Conservation (phyloP, 2,329 filamentous ascomycete genomes). For the Stagonosporopsis vannaccii region DNA sequence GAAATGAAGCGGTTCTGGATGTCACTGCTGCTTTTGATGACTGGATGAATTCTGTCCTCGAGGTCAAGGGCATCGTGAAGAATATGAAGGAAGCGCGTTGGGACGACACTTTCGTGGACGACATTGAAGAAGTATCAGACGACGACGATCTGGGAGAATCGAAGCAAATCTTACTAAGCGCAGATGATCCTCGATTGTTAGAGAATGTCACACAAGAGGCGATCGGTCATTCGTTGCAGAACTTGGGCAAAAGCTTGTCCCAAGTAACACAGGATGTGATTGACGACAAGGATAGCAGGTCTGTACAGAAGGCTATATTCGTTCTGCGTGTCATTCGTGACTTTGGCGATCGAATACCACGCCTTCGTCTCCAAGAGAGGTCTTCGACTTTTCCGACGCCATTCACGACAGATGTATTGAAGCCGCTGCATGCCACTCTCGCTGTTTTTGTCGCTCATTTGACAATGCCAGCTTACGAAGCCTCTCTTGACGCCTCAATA, state of each 20-base stretch:
- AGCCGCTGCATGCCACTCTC: conserved; percentile 69
- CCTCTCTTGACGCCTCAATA: conserved; percentile 53
- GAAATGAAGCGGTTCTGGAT: conserved; percentile 69
- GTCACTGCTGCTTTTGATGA: conserved; percentile 70
- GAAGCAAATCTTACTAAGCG: conserved; percentile 72
- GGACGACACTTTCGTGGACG: conserved; percentile 78
- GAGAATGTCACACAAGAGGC: conserved; percentile 65
- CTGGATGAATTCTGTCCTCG: conserved; percentile 78
- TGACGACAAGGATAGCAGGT: conserved; percentile 55
- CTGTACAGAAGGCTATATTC: conserved; percentile 61
- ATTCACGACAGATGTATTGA: conserved; percentile 62
- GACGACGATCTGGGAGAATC: conserved; percentile 75
- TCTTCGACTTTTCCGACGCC: conserved; percentile 34
- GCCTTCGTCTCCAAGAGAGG: conserved; percentile 41
- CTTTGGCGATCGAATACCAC: conserved; percentile 65
- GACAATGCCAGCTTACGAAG: conserved; percentile 55
- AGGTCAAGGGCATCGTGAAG: conserved; percentile 68
- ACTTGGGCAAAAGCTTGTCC: conserved; percentile 64
- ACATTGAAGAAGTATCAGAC: conserved; percentile 73
- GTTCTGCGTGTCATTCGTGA: conserved; percentile 77
- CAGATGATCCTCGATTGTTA: conserved; percentile 72
- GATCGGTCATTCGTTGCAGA: conserved; percentile 64
- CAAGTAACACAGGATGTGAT: conserved; percentile 62
- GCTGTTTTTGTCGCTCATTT: conserved; percentile 60
- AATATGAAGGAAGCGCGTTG: conserved; percentile 72